Base-by-base conservation (phyloP, 2,329 filamentous ascomycete genomes). In the Raffaelea arxii region DNA sequence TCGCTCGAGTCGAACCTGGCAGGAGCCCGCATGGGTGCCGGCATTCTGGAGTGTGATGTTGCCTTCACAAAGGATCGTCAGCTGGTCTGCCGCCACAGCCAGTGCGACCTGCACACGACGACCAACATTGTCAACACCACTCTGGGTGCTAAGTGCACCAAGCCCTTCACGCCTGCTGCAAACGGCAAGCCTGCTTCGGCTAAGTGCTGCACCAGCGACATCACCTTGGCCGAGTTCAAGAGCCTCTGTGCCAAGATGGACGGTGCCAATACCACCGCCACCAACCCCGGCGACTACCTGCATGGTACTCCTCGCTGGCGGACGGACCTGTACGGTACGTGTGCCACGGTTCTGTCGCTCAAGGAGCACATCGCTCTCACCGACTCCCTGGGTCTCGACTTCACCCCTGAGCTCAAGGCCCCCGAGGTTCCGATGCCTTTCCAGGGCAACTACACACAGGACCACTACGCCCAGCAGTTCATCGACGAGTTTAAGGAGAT, bases 201-300 rank as follows among this genome's bases (percentile, higher is more conserved):
- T 12, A 76, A 75, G 53, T 86, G 82, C 69, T 86, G 82, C 69
- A 85, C 82, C 3, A 79, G 73, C 54, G 83, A 86, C 58, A 76
- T 86, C 56, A 85, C 82, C 1, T 65, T 82, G 30, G 69, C 69
- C 40, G 83, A 86, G 62, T 85, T 78, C 69, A 77, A 78, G 62
- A 67, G 71, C 5, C 73, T 86, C 5, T 86, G 82, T 64, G 74
- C 74, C 56, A 85, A 84, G 64, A 84, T 84, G 79, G 82, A 86
- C 56, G 75, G 75, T 43, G 74, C 64, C 58, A 79, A 82, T 56
- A 61, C 68, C 52, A 71, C 66, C 40, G 81, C 78, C 27, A 73
- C 73, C 19, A 84, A 72, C 2, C 65, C 75, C 0, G 60, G 67
- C 32, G 73, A 77, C 53, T 83, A 73, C 64, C 72, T 78, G 49